Conservation (phyloP, 192 early-diverging fungal species). For the Coemansia sp. region DNA sequence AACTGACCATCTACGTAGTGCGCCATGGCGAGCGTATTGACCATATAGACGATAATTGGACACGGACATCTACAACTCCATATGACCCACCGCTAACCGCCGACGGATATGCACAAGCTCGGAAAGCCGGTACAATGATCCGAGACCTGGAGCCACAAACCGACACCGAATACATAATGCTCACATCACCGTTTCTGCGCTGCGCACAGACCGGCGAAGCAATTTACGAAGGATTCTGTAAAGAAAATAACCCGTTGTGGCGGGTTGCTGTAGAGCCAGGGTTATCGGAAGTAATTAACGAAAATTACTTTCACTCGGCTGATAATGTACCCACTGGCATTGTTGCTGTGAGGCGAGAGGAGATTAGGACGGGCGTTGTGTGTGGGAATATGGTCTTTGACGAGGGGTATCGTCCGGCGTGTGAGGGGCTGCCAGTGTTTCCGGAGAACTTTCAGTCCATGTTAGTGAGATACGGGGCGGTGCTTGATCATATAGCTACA, state of each 20-base stretch:
- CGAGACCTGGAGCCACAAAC: constrained; percentile 22
- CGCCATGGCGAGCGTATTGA: constrained; percentile 53
- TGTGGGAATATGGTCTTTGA: constrained; percentile 24
- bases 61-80: constrained; percentile 15
- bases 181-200: constrained; percentile 52
- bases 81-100: constrained; percentile 50
- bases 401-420: constrained; percentile 4
- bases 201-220: constrained; percentile 42
- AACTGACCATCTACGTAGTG: constrained; percentile 42
- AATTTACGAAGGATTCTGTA: constrained; percentile 28
- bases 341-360: constrained; percentile 12
- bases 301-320: constrained; percentile 30
- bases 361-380: constrained; percentile 7
- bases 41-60: constrained; percentile 49
- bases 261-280: constrained; percentile 41
- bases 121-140: constrained; percentile 34
- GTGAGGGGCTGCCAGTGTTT: constrained; percentile 27
- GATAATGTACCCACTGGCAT: constrained; percentile 32
- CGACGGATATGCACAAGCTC: constrained; percentile 33
- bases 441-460: constrained; percentile 49
- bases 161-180: constrained; percentile 22
- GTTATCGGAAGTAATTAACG: constrained; percentile 49
- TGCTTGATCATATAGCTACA: constrained; percentile 23
- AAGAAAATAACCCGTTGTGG: constrained; percentile 6
- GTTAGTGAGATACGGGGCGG: constrained; percentile 46